Conservation (phyloP, 208 protist genomes). For the Leishmania gerbilli region DNA sequence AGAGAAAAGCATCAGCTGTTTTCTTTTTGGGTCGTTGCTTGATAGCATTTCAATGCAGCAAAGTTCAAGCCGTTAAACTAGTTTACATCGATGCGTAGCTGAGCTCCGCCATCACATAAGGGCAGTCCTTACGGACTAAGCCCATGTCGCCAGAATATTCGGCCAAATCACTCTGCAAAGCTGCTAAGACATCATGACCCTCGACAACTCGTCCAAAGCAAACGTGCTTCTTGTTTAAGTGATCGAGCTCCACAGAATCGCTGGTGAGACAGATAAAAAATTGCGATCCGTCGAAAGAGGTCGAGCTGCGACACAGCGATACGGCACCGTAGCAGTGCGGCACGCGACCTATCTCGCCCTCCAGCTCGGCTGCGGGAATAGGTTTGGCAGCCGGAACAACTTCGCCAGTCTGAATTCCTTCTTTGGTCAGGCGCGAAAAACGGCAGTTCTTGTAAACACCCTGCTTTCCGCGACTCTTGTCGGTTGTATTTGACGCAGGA, state of each 20-base stretch:
- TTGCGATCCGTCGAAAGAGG: conserved; percentile 59
- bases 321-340: conserved; percentile 56
- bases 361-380: conserved; percentile 52
- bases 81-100: conserved; percentile 26
- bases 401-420: conserved; percentile 80
- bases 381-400: conserved; percentile 36
- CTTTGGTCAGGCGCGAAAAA: conserved; percentile 62
- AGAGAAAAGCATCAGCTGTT: background rate
- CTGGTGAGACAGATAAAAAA: conserved; percentile 87
- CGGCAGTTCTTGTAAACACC: conserved; percentile 56
- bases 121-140: conserved; percentile 37
- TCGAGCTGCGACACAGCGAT: conserved; percentile 65
- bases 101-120: conserved; percentile 25
- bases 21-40: background rate
- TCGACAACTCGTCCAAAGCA: conserved; percentile 74
- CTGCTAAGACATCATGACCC: conserved; percentile 46
- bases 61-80: conserved; percentile 8
- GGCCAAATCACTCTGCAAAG: conserved; percentile 38
- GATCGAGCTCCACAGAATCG: conserved; percentile 60
- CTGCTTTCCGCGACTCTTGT: conserved; percentile 62
- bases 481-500: conserved; percentile 31
- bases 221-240: conserved; percentile 69
- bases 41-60: background rate
- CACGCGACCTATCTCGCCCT: conserved; percentile 62
- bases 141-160: conserved; percentile 57